Conservation (phyloP, 371 early-diverging fungal genomes). For the Mucor indicus region DNA sequence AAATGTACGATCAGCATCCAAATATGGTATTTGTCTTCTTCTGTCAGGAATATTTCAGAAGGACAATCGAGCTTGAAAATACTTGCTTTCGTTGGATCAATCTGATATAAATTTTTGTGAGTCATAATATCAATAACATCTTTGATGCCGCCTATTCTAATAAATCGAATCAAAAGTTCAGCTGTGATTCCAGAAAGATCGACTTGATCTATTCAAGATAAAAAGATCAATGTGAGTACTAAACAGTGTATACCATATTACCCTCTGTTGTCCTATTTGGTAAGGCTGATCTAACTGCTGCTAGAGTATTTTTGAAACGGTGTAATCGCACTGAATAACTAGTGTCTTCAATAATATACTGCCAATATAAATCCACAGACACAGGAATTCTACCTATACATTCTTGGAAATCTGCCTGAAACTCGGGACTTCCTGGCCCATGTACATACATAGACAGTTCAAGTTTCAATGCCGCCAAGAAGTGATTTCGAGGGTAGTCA, state of each 20-base stretch:
- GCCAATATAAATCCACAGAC: slow-evolving; percentile 32
- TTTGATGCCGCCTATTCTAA: slow-evolving; percentile 13
- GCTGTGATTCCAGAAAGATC: slow-evolving; percentile 22
- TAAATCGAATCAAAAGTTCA: slow-evolving; percentile 19
- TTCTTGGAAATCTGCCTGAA: slow-evolving; percentile 8
- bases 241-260: too few relatives aligned
- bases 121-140: slow-evolving; percentile 14
- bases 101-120: neutral
- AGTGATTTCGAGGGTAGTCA: slow-evolving; percentile 14
- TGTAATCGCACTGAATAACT: neutral
- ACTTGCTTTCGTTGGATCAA: slow-evolving; percentile 2
- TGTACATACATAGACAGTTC: slow-evolving; percentile 27
- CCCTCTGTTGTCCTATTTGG: too few relatives aligned
- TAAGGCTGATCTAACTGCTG: too few relatives aligned
- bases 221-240: too few relatives aligned
- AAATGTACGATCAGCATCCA: slow-evolving; percentile 36
- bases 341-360: slow-evolving; percentile 10
- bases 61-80: slow-evolving; percentile 18
- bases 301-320: neutral
- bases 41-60: slow-evolving; percentile 11
- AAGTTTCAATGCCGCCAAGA: slow-evolving; percentile 17
- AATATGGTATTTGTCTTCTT: slow-evolving; percentile 26
- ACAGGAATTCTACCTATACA: slow-evolving; percentile 1
- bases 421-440: slow-evolving; percentile 7
- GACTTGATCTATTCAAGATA: neutral